A percentile compares a stretch with the other conserved stretches of the same genome.
phyloP scores from a whole-genome alignment of 331 rosid species.

The Cydonia oblonga region DNA sequence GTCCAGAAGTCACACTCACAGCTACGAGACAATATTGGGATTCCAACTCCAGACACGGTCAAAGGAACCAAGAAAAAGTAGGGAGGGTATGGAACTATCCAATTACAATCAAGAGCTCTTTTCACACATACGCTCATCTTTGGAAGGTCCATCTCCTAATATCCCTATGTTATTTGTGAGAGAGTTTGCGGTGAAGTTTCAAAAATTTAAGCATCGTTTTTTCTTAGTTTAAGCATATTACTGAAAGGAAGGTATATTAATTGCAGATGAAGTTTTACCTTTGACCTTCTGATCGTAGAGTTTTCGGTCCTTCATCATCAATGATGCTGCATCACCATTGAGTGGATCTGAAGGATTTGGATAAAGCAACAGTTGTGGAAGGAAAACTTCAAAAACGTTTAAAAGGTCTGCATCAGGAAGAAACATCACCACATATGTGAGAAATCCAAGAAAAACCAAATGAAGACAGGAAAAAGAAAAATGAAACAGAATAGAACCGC shows the following conservation, averaged over 20 bases:
- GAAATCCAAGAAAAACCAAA: not conserved
- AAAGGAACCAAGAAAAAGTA: not conserved
- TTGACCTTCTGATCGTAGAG: constrained; percentile 79
- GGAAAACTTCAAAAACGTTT: constrained; percentile 82
- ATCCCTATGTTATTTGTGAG: not conserved
- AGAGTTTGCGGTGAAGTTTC: not conserved
- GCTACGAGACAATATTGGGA: not conserved
- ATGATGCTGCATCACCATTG: constrained; percentile 70
- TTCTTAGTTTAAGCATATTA: not conserved
- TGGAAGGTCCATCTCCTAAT: not conserved
- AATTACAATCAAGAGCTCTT: not conserved
- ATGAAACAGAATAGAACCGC: not conserved
- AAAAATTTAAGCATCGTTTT: not conserved
- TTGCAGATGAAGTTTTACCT: constrained; percentile 33
- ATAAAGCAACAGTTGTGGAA: constrained; percentile 88
- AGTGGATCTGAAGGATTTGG: constrained; percentile 85
- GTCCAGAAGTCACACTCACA: not conserved
- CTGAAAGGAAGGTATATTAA: not conserved
- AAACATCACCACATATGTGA: not conserved
- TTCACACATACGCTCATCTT: not conserved
- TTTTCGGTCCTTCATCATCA: constrained; percentile 78
- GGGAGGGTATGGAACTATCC: not conserved
- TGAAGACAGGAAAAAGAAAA: not conserved
- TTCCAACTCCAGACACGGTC: not conserved
- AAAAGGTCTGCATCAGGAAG: constrained; percentile 48